phyloP scores from a whole-genome alignment of 1,284 basidiomycete species.

The Xerocomus nothofagi region DNA sequence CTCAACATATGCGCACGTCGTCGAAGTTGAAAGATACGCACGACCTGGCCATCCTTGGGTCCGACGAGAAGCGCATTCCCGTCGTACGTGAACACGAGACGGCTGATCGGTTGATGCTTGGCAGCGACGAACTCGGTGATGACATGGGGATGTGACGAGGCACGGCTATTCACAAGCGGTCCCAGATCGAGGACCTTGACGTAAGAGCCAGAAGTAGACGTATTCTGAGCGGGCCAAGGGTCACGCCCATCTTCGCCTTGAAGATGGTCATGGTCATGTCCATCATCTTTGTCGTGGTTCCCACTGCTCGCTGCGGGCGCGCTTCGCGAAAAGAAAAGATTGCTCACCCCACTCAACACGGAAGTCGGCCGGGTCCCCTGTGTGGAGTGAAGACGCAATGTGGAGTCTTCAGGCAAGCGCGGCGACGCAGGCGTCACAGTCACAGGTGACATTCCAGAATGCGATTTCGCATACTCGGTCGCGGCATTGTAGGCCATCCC shows the following conservation, averaged over 20 bases:
- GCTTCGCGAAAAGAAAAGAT: conserved; percentile 58
- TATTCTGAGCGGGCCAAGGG: not conserved
- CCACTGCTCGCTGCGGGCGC: conserved; percentile 49
- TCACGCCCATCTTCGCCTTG: conserved; percentile 15
- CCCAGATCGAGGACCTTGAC: conserved; percentile 58
- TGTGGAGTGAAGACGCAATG: conserved; percentile 13
- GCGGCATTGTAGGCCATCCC: conserved; percentile 62
- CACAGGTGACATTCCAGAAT: conserved; percentile 11
- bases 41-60: conserved; percentile 58
- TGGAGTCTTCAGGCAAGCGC: conserved; percentile 1
- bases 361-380: conserved; percentile 16
- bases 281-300: conserved; percentile 15
- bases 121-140: conserved; percentile 51
- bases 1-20: conserved; percentile 38
- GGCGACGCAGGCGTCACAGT: conserved; percentile 12
- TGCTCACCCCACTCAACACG: conserved; percentile 24
- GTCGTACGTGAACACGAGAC: conserved; percentile 58
- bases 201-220: conserved; percentile 36
- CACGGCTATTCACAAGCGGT: conserved; percentile 33
- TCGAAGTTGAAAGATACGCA: conserved; percentile 55
- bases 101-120: conserved; percentile 49
- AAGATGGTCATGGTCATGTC: conserved; percentile 6
- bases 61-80: conserved; percentile 61
- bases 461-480: conserved; percentile 33
- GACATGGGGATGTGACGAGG: conserved; percentile 30